Conservation (phyloP, 2,329 filamentous ascomycete species). For the Eutypella sp. region DNA sequence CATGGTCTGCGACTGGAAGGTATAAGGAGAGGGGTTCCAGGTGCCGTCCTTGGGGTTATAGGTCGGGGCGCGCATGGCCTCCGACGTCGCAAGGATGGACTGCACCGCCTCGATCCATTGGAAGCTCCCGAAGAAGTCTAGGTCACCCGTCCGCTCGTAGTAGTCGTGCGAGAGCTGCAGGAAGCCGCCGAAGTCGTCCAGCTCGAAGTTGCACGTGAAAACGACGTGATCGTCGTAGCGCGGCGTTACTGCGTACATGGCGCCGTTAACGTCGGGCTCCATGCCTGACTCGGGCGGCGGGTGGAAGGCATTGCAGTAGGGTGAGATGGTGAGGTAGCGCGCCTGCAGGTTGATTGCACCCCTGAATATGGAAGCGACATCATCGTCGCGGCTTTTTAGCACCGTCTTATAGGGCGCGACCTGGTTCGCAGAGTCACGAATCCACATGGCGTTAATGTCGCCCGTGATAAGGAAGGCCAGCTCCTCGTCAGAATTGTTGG, state of each 20-base stretch:
- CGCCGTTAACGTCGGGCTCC: constrained; percentile 50
- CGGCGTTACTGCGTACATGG: constrained; percentile 55
- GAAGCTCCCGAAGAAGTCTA: constrained; percentile 65
- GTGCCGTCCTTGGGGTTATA: constrained; percentile 22
- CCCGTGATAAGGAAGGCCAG: constrained; percentile 79
- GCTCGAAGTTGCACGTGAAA: constrained; percentile 95
- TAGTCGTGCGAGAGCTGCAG: constrained; percentile 78
- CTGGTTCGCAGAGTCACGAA: constrained; percentile 76
- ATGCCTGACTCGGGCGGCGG: constrained; percentile 73
- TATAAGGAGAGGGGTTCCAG: constrained; percentile 48
- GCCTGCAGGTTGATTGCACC: constrained; percentile 69
- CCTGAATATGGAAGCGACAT: constrained; percentile 62
- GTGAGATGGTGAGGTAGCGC: constrained; percentile 61
- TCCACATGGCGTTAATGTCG: constrained; percentile 83
- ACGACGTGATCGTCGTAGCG: constrained; percentile 65
- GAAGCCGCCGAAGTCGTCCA: constrained; percentile 86
- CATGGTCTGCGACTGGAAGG: constrained; percentile 69
- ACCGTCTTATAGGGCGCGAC: constrained; percentile 64
- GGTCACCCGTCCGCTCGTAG: constrained; percentile 66
- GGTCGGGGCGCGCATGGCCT: constrained; percentile 68
- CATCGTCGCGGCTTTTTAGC: constrained; percentile 51
- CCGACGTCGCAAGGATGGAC: constrained; percentile 62
- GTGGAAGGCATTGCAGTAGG: constrained; percentile 90
- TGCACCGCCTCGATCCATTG: constrained; percentile 71
- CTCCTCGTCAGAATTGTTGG: constrained; percentile 35